Percentiles rank a stretch among this genome's conserved stretches.
Conservation (phyloP, 768 basidiomycete species). For the Gelatoporia subvermispora region DNA sequence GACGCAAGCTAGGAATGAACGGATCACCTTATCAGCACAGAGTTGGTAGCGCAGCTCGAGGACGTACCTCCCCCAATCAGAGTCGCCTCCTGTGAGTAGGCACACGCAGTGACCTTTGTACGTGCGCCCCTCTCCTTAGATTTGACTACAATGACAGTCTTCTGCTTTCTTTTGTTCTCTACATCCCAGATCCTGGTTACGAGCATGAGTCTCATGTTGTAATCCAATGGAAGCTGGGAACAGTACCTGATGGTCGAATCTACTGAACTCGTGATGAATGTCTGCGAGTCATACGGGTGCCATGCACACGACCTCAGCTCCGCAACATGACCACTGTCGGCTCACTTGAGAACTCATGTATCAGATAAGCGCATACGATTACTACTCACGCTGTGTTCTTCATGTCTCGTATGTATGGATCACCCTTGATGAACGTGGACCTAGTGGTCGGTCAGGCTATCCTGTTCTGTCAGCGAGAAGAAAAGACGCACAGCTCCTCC, state of each 20-base stretch:
- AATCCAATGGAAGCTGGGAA: neutral
- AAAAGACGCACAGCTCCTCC: slow-evolving; percentile 73
- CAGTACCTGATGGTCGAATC: slow-evolving; percentile 89
- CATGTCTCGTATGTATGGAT: slow-evolving; percentile 98
- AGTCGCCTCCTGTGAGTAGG: slow-evolving; percentile 86
- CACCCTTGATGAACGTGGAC: slow-evolving; percentile 85
- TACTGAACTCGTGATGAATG: slow-evolving; percentile 90
- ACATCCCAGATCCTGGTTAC: slow-evolving; percentile 94
- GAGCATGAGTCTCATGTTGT: too few species aligned
- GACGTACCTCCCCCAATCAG: slow-evolving; percentile 81
- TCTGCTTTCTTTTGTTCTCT: slow-evolving; percentile 90
- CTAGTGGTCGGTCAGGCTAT: slow-evolving; percentile 52
- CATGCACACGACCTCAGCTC: slow-evolving; percentile 87
- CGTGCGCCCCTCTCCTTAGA: slow-evolving; percentile 92
- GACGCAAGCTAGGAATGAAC: slow-evolving; percentile 60
- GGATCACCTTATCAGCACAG: neutral
- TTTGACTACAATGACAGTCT: slow-evolving; percentile 93
- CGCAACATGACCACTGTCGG: slow-evolving; percentile 82
- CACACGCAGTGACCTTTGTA: slow-evolving; percentile 85
- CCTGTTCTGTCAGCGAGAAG: slow-evolving; percentile 18
- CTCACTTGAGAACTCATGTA: slow-evolving; percentile 8
- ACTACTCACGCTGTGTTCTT: slow-evolving; percentile 87
- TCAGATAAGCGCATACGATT: slow-evolving; percentile 1
- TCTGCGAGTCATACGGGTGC: slow-evolving; percentile 83
- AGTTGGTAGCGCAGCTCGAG: neutral